A percentile compares a stretch with the other conserved stretches of the same genome.
Conservation (phyloP, 768 basidiomycete genomes). For the Lactarius evosmus region DNA sequence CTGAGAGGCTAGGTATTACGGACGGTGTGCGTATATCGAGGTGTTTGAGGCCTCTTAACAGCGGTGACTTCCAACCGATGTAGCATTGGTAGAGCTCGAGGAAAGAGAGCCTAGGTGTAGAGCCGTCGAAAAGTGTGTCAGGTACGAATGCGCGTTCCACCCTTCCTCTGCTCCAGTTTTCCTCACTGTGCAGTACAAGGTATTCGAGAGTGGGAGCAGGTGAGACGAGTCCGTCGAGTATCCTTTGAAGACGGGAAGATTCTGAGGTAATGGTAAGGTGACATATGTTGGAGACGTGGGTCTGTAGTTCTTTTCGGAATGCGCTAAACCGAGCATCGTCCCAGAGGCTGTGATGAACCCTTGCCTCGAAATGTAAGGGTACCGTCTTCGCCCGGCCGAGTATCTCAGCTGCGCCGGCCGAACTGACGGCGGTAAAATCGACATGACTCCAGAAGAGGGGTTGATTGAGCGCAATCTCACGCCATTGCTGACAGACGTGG, state of each 20-base stretch:
- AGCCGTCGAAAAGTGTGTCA: not conserved
- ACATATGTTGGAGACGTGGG: constrained; percentile 8
- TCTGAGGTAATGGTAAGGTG: not conserved
- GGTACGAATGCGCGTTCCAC: not conserved
- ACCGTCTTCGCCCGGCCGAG: constrained; percentile 11
- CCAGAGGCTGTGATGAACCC: not conserved
- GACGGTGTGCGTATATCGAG: not conserved
- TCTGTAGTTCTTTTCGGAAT: not conserved
- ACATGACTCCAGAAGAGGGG: constrained; percentile 18
- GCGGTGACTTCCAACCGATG: constrained; percentile 10
- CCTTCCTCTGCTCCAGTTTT: too few species aligned
- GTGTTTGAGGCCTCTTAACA: not conserved
- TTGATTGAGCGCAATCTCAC: constrained; percentile 18
- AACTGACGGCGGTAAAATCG: constrained; percentile 1
- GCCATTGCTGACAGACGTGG: constrained; percentile 24
- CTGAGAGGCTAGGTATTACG: not conserved
- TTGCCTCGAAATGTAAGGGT: constrained; percentile 5
- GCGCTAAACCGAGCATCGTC: not conserved
- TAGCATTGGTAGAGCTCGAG: constrained; percentile 1
- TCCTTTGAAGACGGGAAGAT: not conserved
- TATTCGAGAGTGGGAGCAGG: not conserved
- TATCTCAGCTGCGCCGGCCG: constrained; percentile 1
- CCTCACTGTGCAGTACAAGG: not conserved
- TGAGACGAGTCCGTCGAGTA: not conserved
- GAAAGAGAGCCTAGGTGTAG: constrained; percentile 1